Percentiles rank a stretch among this genome's conserved stretches.
Conservation (phyloP, 352 stramenopile species). For the Phytophthora foliorum region DNA sequence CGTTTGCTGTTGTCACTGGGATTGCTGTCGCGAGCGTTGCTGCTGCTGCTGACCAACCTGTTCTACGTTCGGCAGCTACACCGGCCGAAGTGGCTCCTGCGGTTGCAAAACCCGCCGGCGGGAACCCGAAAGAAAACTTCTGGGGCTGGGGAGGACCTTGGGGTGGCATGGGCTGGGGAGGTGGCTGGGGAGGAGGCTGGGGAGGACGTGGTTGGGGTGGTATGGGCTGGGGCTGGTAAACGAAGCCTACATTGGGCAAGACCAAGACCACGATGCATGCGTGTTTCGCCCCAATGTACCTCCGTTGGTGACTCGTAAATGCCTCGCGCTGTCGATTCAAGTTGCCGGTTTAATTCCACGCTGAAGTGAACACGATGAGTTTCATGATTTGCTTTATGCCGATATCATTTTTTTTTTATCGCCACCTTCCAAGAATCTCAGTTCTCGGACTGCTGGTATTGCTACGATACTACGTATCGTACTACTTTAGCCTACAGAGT, state of each 20-base stretch:
- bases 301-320: too few relatives aligned
- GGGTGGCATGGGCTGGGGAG: constrained; percentile 11
- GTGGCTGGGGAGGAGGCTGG: too few relatives aligned
- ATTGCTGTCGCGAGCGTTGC: constrained; percentile 11
- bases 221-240: neutral
- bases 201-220: neutral
- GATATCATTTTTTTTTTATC: too few relatives aligned
- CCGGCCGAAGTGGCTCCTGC: constrained; percentile 3
- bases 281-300: neutral
- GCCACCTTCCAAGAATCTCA: too few relatives aligned
- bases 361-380: too few relatives aligned
- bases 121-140: constrained; percentile 16
- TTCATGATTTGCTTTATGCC: too few relatives aligned
- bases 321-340: too few relatives aligned
- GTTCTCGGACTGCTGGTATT: too few relatives aligned
- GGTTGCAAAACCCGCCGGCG: neutral
- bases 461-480: too few relatives aligned
- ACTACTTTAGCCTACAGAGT: too few relatives aligned
- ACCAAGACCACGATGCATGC: neutral
- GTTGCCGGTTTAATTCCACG: too few relatives aligned
- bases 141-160: constrained; percentile 3
- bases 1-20: neutral
- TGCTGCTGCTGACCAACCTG: constrained; percentile 31
- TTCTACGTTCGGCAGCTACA: constrained; percentile 6
- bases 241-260: neutral